Evolutionary conservation across 768 basidiomycete species (phyloP).

Genomic region (Thelephora ganbajun): DNA sequence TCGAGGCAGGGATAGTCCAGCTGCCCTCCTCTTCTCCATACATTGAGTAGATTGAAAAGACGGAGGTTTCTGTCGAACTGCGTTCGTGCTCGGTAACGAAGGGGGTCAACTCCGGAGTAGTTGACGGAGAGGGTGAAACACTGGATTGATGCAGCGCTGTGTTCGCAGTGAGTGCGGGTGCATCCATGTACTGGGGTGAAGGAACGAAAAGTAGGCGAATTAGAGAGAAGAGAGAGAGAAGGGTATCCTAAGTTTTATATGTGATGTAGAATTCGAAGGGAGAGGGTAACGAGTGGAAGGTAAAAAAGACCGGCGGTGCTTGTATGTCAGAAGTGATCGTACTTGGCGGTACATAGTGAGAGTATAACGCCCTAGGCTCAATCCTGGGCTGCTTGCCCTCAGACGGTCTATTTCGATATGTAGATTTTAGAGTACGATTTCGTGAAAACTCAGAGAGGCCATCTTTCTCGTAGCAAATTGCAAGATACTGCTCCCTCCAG

Average conservation of each 20-base stretch:
- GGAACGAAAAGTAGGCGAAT: not conserved
- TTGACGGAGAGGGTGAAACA: not conserved
- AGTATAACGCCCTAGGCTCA: too few relatives aligned
- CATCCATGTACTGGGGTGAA: not conserved
- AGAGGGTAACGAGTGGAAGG: too few relatives aligned
- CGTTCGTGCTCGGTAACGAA: conserved; percentile 28
- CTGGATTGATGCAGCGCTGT: not conserved
- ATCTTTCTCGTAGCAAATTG: too few relatives aligned
- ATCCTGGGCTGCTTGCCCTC: too few relatives aligned
- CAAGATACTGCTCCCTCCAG: too few relatives aligned
- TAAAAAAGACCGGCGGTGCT: too few relatives aligned
- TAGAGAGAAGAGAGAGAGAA: not conserved
- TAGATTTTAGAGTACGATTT: too few relatives aligned
- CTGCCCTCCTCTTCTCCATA: conserved; percentile 51
- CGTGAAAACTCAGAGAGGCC: too few relatives aligned
- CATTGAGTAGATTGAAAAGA: conserved; percentile 81
- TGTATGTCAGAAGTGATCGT: too few relatives aligned
- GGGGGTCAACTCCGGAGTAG: conserved; percentile 5
- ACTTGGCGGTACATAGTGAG: too few relatives aligned
- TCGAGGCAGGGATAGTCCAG: conserved; percentile 26
- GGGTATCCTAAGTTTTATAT: not conserved
- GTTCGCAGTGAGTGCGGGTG: not conserved
- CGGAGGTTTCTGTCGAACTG: conserved; percentile 57
- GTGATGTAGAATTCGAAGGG: too few relatives aligned
- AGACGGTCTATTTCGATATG: too few relatives aligned